phyloP scores from a whole-genome alignment of 106 monocot species.

The Gastrodia elata region DNA sequence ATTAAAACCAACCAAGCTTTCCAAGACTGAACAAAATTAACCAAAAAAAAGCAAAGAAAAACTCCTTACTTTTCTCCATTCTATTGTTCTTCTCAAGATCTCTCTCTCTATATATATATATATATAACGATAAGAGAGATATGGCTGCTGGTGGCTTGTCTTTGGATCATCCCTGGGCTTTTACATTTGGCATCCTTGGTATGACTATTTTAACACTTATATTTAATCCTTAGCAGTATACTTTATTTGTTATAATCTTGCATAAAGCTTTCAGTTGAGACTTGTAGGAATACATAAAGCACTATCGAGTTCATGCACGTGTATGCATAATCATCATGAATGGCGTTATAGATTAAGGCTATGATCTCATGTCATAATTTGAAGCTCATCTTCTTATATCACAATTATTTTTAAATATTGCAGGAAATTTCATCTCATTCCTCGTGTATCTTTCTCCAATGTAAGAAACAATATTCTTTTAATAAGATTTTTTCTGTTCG shows the following conservation, averaged over 20 bases:
- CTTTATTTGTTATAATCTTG: no score
- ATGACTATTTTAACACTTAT: neutral
- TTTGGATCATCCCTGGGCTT: conserved; percentile 12
- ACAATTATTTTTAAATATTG: neutral
- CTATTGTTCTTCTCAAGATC: neutral
- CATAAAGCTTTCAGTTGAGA: no score
- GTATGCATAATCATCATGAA: no score
- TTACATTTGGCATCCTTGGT: conserved; percentile 4
- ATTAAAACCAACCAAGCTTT: neutral
- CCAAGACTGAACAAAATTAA: neutral
- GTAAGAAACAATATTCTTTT: neutral
- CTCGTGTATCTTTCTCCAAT: conserved; percentile 5
- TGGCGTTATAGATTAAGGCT: no score
- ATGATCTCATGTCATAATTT: no score
- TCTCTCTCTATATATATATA: neutral
- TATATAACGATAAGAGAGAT: neutral
- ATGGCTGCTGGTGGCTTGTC: conserved; percentile 6
- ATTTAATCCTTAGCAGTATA: neutral
- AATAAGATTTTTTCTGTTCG: neutral
- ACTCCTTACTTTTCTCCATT: neutral
- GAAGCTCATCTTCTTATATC: no score
- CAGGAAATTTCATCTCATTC: conserved; percentile 3
- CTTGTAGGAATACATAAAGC: no score
- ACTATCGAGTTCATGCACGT: no score
- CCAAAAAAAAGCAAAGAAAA: no score